phyloP scores from a whole-genome alignment of 169 alveolate species.

The Miamiensis avidus region DNA sequence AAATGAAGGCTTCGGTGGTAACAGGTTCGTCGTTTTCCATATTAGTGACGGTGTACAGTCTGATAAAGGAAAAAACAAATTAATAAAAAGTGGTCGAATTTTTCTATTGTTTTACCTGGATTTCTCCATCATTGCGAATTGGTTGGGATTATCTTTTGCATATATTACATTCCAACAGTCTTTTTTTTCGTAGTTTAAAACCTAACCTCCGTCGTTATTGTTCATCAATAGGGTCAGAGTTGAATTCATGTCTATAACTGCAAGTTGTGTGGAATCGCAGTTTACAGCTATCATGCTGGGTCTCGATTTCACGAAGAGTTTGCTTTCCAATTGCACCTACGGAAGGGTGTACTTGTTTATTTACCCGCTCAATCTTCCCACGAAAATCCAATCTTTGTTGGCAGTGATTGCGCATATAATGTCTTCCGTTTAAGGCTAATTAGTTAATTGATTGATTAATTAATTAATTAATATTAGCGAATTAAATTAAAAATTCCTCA shows the following conservation, averaged over 20 bases:
- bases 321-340: conserved; percentile 62
- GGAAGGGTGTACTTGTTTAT: conserved; percentile 76
- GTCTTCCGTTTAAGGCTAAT: conserved; percentile 46
- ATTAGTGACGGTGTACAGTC: conserved; percentile 79
- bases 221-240: conserved; percentile 53
- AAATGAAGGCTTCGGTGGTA: conserved; percentile 83
- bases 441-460: no score
- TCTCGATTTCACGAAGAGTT: conserved; percentile 52
- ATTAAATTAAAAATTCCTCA: no score
- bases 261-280: conserved; percentile 64
- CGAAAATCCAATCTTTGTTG: conserved; percentile 62
- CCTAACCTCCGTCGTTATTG: conserved; percentile 55
- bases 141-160: conserved; percentile 86
- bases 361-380: conserved; percentile 72
- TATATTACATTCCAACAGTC: conserved; percentile 90
- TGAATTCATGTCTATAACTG: conserved; percentile 76
- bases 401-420: conserved; percentile 64
- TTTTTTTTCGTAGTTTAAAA: conserved; percentile 82
- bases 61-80: not conserved
- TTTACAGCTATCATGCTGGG: conserved; percentile 62
- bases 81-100: no score
- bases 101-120: conserved; percentile 37
- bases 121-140: conserved; percentile 87
- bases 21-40: conserved; percentile 86
- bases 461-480: no score